Evolutionary conservation across 2,329 filamentous ascomycete species (phyloP).

Genomic region (Colletotrichum theobromicola): DNA sequence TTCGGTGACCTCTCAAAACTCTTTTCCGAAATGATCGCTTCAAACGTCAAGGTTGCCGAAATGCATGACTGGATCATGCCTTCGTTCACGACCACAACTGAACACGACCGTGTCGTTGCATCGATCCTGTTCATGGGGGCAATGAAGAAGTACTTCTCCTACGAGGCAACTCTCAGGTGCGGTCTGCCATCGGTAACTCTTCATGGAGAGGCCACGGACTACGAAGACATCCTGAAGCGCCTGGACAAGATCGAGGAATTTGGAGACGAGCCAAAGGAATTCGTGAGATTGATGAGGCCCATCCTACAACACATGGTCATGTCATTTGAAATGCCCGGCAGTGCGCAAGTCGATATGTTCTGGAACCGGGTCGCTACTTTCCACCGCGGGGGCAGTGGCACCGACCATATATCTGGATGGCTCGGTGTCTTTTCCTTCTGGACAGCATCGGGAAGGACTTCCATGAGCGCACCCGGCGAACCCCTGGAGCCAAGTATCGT

Average conservation of each 20-base stretch:
- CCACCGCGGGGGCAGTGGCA: background rate
- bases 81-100: slow-evolving; percentile 54
- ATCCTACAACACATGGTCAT: slow-evolving; percentile 42
- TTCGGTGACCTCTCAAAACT: slow-evolving; percentile 33
- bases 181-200: slow-evolving; percentile 59
- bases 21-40: slow-evolving; percentile 43
- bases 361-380: slow-evolving; percentile 33
- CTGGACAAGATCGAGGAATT: slow-evolving; percentile 41
- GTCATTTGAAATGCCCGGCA: slow-evolving; percentile 35
- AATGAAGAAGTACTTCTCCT: slow-evolving; percentile 54
- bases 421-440: background rate
- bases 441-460: background rate
- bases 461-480: fast-evolving
- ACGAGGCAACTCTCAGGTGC: slow-evolving; percentile 35
- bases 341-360: slow-evolving; percentile 35
- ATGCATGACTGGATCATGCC: slow-evolving; percentile 56
- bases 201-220: slow-evolving; percentile 53
- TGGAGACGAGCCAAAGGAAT: slow-evolving; percentile 39
- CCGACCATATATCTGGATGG: background rate
- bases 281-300: slow-evolving; percentile 37
- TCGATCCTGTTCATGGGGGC: slow-evolving; percentile 56
- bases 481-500: fast-evolving
- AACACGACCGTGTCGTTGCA: slow-evolving; percentile 45
- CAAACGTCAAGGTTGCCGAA: slow-evolving; percentile 44
- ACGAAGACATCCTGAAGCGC: slow-evolving; percentile 31